Evolutionary conservation across 208 protist genomes (phyloP).

Genomic region (Trypanosoma rangeli): DNA sequence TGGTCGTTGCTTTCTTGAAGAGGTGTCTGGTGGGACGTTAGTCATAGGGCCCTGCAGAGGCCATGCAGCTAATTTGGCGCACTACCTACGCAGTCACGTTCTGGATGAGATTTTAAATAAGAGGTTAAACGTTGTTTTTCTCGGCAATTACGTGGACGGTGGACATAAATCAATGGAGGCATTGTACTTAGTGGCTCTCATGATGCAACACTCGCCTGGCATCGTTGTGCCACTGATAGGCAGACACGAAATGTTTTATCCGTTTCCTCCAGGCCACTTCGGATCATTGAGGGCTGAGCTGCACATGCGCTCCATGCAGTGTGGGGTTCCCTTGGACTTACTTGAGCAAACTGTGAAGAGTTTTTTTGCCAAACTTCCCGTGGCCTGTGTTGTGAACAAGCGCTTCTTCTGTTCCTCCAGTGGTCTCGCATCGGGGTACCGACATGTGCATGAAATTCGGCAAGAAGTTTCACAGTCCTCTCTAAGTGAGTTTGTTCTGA

Average conservation of each 20-base stretch:
- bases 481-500: constrained; percentile 70
- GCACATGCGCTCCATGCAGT: constrained; percentile 38
- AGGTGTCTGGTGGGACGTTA: constrained; percentile 45
- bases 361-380: constrained; percentile 63
- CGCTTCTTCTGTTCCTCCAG: constrained; percentile 75
- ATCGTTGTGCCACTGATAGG: constrained; percentile 61
- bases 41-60: constrained; percentile 72
- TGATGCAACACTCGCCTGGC: constrained; percentile 34
- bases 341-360: constrained; percentile 46
- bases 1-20: constrained; percentile 29
- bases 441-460: constrained; percentile 45
- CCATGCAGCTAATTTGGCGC: constrained; percentile 70
- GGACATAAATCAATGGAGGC: constrained; percentile 73
- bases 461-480: constrained; percentile 25
- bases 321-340: constrained; percentile 29
- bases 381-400: constrained; percentile 68
- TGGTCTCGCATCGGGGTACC: constrained; percentile 52
- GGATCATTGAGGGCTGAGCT: constrained; percentile 74
- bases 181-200: constrained; percentile 62
- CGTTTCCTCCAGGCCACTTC: constrained; percentile 62
- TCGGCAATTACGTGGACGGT: constrained; percentile 87
- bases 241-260: constrained; percentile 80
- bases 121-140: constrained; percentile 56
- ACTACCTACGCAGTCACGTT: constrained; percentile 55
- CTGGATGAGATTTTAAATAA: constrained; percentile 23